These are phyloP conservation scores for Clitoria ternatea DNA, from an alignment of 306 rosid genomes.

Conservation along the genomic window DNA sequence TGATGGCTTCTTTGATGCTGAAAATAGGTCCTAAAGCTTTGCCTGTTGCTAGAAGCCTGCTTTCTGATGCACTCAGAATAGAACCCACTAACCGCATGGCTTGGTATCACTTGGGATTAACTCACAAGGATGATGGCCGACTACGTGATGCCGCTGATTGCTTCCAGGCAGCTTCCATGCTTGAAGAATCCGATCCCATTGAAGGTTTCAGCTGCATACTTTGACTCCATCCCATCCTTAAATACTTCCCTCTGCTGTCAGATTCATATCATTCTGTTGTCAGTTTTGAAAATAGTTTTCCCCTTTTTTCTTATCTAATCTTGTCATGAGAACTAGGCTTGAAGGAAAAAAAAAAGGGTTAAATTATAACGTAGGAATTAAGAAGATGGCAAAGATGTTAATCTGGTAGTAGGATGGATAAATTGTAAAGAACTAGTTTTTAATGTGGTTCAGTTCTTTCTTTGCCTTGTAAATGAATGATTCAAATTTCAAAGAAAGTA, in stretches of 20 bases:
- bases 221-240: conserved; percentile 30
- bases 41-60: conserved; percentile 83
- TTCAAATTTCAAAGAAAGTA: conserved; percentile 1
- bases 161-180: conserved; percentile 95
- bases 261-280: not conserved
- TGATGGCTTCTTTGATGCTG: conserved; percentile 49
- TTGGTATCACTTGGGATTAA: conserved; percentile 76
- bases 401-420: conserved; percentile 18
- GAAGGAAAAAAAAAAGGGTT: not conserved
- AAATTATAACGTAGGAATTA: conserved; percentile 8
- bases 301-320: not conserved
- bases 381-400: conserved; percentile 3
- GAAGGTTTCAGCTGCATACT: conserved; percentile 60
- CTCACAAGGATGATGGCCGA: conserved; percentile 76
- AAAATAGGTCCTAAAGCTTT: conserved; percentile 51
- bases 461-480: conserved; percentile 48
- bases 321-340: conserved; percentile 17
- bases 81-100: conserved; percentile 82
- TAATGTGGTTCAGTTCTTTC: conserved; percentile 26
- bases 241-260: not conserved
- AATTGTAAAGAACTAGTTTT: conserved; percentile 22
- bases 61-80: conserved; percentile 77
- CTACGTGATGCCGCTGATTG: conserved; percentile 76
- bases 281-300: conserved; percentile 8
- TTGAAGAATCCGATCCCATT: conserved; percentile 87